Conservation (phyloP, 2,329 filamentous ascomycete genomes). For the Penicillium polonicum region DNA sequence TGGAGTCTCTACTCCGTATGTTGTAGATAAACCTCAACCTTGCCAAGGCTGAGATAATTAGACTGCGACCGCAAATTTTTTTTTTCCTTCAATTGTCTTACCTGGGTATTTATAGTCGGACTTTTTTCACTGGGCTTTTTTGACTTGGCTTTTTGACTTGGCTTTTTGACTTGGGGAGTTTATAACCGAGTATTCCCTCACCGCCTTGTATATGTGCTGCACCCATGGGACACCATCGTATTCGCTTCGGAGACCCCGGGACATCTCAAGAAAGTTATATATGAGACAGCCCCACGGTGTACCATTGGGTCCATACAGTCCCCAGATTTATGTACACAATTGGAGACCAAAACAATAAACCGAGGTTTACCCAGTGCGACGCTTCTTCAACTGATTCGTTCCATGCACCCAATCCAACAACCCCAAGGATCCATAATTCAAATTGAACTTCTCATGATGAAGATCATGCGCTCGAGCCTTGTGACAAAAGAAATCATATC, state of each 20-base stretch:
- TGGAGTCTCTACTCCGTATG: neutral
- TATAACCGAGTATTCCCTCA: neutral
- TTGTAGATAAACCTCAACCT: neutral
- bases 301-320: neutral
- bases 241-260: neutral
- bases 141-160: no score
- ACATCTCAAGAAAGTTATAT: neutral
- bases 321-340: neutral
- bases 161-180: no score
- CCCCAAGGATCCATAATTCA: constrained; percentile 55
- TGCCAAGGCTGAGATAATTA: neutral
- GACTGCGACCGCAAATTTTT: neutral
- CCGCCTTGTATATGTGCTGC: neutral
- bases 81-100: neutral
- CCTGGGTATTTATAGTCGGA: neutral
- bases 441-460: constrained; percentile 58
- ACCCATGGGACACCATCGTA: neutral
- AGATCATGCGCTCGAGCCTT: constrained; percentile 54
- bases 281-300: neutral
- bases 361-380: constrained; percentile 10
- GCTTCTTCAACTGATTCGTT: constrained; percentile 38
- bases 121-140: no score
- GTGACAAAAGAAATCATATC: constrained; percentile 54
- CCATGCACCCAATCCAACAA: constrained; percentile 58
- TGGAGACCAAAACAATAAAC: neutral